Base-by-base conservation (phyloP, 208 protist genomes). In the Leishmania braziliensis region DNA sequence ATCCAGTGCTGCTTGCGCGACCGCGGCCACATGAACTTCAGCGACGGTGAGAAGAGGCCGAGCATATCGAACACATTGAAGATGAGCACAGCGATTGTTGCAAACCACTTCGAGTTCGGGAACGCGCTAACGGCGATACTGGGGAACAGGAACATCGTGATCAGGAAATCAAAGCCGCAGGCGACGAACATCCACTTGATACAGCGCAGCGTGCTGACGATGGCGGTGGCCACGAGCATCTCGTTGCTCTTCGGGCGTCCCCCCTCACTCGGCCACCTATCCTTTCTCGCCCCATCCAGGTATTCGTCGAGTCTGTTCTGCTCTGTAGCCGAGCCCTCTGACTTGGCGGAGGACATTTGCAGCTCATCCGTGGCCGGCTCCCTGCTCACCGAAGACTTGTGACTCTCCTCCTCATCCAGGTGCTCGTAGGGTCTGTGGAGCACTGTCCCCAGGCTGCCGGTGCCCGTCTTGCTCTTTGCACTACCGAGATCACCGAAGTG, bases 81-180 rank as follows among this genome's bases (percentile, higher is more conserved):
- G 66, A 91, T 69, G 58, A 90, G 86, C n/a, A 94, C 83, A 2
- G 88, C 66, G n/a, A 91, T 20, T 1, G 89, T 92, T 5, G 83
- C 81, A 74, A 83, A 95, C 90, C 90, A 95, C 78, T 90, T 89
- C 60, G 89, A 84, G 14, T 83, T 56, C 14, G 75, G 78, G 60
- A 91, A 88, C 75, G 91, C 86, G 62, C 84, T 81, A 5, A 88
- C 73, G 14, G 86, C 80, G 48, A 94, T 83, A 62, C 79, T 81
- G 26, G 92, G 90, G 84, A 94, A 94, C 48, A 95, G 77, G 70
- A 87, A 86, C 46, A 95, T 83, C 18, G 90, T 91, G 62, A 94
- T 63, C 73, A 94, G 76, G 60, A 95, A 93, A 65, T 78, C 74
- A 65, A 92, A 89, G 72, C 9, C 77, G 58, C 84, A 89, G 33